These are phyloP conservation scores for Aspergillus diversus DNA, from an alignment of 495 filamentous ascomycete genomes.

Conservation along the genomic window DNA sequence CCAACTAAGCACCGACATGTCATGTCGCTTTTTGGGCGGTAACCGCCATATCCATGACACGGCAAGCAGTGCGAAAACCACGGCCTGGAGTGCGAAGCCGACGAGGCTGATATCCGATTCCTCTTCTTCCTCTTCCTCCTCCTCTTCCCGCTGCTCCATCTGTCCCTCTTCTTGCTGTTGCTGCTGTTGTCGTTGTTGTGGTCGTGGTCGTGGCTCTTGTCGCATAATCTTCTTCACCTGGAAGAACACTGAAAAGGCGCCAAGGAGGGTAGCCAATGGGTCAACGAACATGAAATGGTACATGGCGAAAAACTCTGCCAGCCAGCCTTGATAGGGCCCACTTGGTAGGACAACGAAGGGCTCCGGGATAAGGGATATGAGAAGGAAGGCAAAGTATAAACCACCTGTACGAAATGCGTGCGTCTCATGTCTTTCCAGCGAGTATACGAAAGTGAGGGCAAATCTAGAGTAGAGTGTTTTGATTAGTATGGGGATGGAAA, in stretches of 20 bases:
- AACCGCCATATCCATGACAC: constrained; percentile 11
- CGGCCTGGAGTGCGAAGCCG: constrained; percentile 2
- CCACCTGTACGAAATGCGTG: too few species aligned
- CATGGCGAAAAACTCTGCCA: not conserved
- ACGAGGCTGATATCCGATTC: not conserved
- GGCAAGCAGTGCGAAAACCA: constrained; percentile 2
- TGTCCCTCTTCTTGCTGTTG: too few species aligned
- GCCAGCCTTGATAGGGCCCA: not conserved
- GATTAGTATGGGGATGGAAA: not conserved
- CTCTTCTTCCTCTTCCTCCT: too few species aligned
- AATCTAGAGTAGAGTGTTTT: not conserved
- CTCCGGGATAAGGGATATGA: constrained; percentile 12
- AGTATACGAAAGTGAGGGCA: too few species aligned
- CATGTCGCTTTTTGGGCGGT: too few species aligned
- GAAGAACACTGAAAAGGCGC: not conserved
- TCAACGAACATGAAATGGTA: not conserved
- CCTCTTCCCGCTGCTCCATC: too few species aligned
- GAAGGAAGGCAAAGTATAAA: constrained; percentile 5
- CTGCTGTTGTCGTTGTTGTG: too few species aligned
- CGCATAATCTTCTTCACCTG: constrained; percentile 2
- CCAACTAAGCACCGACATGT: constrained; percentile 4
- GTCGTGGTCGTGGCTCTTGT: too few species aligned
- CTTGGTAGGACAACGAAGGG: not conserved
- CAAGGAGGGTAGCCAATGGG: constrained; percentile 6
- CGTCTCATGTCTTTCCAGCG: too few species aligned